Base-by-base conservation (phyloP, 352 stramenopile species). In the Lagenidium sp. region DNA sequence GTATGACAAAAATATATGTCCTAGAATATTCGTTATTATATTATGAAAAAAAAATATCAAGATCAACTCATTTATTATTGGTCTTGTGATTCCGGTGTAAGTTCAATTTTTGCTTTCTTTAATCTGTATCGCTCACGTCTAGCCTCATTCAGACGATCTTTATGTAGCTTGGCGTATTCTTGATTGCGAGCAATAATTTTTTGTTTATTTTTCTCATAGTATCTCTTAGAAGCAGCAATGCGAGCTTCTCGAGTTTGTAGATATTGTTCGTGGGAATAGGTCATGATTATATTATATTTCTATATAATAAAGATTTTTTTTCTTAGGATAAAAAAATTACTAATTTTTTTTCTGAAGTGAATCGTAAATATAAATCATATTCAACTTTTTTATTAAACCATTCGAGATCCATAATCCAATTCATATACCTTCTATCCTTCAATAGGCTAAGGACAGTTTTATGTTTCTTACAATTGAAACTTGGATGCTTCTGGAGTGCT, bases 321-420 rank as follows among this genome's bases (percentile, higher is more conserved):
- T 39, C 7, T 39, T 20, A 39, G n/a, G 34, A 39, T 39, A 20
- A 39, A 39, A 39, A 39, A 39, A 32, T 32, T 32, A 13, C 28
- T 32, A 32, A 32, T 32, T 15, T 15, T 32, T 15, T 15, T 13
- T 32, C 8, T 32, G 8, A 15, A 32, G 28, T 13, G 15, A 32
- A 32, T 32, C 28, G 8, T 32, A 15, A 32, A 32, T 32, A 32
- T 15, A 32, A 32, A 32, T 32, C 28, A 13, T 8, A 32, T 32
- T 32, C 28, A 32, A 32, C 28, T 15, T 15, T 8, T 15, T 15
- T 32, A 13, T 32, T 32, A 15, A 32, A 32, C 28, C 28, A 32
- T 32, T 8, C 15, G 8, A 15, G 8, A 13, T 8, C 15, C 15
- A 13, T 8, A 32, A 32, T 32, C 28, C 28, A 32, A 32, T 8